Evolutionary conservation across 179 eudicot genomes (phyloP), one percentile per base, ranked within the genome.

Genomic region (Spergularia azorica): DNA sequence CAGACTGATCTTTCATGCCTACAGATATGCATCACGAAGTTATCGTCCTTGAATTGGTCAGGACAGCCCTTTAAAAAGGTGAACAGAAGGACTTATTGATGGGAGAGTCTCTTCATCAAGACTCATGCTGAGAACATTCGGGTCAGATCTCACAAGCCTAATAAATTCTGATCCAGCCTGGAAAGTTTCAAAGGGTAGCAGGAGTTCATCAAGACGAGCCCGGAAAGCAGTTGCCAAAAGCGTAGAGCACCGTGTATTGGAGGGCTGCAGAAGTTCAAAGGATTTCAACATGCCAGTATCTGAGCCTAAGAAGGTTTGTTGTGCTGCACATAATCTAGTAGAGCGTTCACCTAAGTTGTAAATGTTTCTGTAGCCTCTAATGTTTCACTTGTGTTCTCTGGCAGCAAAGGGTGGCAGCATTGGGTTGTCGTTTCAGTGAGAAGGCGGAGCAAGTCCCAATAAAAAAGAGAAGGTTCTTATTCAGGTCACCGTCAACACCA

Each of bases 221-320:
- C 83, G 84, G 72, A 85, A 75, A 70, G 63, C 70, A 43, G 56
- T 41, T 46, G 12, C 46, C 7, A 63, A 65, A 61, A 74, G 77
- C 62, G 59, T 79, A 26, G 70, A 73, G n/a, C 26, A 74, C 14
- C 56, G 71, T 32, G 80, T 79, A 54, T 56, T 26, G 32, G 32
- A 66, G 15, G 67, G 26, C 80, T 73, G 70, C 46, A 65, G 26
- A 57, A 77, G 73, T 46, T 60, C 79, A 20, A 68, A 71, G 76
- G 68, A 75, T 54, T 74, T 52, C 76, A 72, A 71, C 50, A 82
- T 82, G 77, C 84, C 91, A 9, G 84, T 78, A 59, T 78, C 88
- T 15, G 89, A 84, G 63, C 77, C 89, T 39, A 87, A 88, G 70
- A 84, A 87, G 90, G 94, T 90, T 69, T 55, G 20, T 80, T n/a